Conservation (phyloP, 78 protist species). For the Chrysochromulina tobinii region DNA sequence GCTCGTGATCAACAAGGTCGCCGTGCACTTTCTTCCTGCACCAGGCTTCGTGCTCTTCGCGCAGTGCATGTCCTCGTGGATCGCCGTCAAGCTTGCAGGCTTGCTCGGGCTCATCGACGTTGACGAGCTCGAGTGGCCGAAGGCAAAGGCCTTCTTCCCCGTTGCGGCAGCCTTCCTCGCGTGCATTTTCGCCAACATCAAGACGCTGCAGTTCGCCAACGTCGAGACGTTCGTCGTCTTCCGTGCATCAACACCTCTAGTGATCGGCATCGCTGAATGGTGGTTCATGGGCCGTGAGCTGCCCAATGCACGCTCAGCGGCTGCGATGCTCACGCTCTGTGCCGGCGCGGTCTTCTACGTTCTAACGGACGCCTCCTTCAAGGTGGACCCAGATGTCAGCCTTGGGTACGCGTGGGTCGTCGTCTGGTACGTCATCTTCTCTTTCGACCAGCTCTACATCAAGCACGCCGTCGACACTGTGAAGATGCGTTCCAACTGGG, state of each 20-base stretch:
- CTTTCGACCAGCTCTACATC: slow-evolving; percentile 25
- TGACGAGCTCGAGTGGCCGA: neutral
- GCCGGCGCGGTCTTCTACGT: neutral
- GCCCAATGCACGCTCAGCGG: neutral
- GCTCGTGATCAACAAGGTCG: slow-evolving; percentile 19
- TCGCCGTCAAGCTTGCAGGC: neutral
- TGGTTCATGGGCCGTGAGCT: neutral
- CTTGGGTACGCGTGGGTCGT: neutral
- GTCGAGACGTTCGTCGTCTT: slow-evolving; percentile 30
- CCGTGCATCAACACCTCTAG: slow-evolving; percentile 8
- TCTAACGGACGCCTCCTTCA: neutral
- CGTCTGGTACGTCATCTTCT: neutral
- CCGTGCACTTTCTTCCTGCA: neutral
- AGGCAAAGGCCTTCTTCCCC: neutral
- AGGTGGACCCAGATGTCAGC: neutral
- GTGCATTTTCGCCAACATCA: neutral
- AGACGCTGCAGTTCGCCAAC: slow-evolving; percentile 3
- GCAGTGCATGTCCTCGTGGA: neutral
- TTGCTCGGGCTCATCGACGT: neutral
- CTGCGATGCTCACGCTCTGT: neutral
- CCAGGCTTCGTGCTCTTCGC: neutral
- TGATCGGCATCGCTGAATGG: neutral
- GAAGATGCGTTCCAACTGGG: slow-evolving; percentile 4
- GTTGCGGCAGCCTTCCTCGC: neutral
- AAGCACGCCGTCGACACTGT: slow-evolving; percentile 15